Conservation (phyloP, 352 stramenopile genomes). For the Globisporangium irregulare region DNA sequence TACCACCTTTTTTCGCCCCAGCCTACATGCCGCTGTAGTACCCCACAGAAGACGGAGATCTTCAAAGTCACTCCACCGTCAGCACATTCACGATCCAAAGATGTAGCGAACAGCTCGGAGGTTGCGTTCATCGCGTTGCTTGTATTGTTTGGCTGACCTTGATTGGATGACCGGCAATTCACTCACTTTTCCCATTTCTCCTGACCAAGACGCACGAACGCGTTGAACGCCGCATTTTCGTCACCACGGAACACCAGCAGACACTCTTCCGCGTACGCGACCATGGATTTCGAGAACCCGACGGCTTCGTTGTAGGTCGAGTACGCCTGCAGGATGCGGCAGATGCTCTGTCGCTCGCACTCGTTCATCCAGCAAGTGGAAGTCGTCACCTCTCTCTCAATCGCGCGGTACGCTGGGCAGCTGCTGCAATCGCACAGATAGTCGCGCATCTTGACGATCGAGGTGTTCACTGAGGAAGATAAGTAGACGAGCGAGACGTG, state of each 20-base stretch:
- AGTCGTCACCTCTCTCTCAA: slow-evolving; percentile 39
- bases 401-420: slow-evolving; percentile 55
- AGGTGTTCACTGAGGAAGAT: background rate
- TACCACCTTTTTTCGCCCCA: background rate
- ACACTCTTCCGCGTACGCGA: slow-evolving; percentile 49
- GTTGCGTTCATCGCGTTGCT: no score
- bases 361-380: slow-evolving; percentile 29
- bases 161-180: no score
- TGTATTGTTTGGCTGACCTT: no score
- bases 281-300: slow-evolving; percentile 53
- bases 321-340: slow-evolving; percentile 59
- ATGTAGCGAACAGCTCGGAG: no score
- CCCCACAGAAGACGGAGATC: background rate
- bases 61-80: no score
- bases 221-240: slow-evolving; percentile 60
- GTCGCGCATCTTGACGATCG: background rate
- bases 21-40: background rate
- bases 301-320: slow-evolving; percentile 72
- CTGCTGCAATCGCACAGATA: slow-evolving; percentile 65
- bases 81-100: no score
- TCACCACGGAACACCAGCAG: slow-evolving; percentile 54
- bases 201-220: slow-evolving; percentile 31
- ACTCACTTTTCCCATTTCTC: background rate
- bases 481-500: background rate
- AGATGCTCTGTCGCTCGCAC: slow-evolving; percentile 35